Conservation (phyloP, 1,139 yeast genomes). For the Geotrichum carabidarum region DNA sequence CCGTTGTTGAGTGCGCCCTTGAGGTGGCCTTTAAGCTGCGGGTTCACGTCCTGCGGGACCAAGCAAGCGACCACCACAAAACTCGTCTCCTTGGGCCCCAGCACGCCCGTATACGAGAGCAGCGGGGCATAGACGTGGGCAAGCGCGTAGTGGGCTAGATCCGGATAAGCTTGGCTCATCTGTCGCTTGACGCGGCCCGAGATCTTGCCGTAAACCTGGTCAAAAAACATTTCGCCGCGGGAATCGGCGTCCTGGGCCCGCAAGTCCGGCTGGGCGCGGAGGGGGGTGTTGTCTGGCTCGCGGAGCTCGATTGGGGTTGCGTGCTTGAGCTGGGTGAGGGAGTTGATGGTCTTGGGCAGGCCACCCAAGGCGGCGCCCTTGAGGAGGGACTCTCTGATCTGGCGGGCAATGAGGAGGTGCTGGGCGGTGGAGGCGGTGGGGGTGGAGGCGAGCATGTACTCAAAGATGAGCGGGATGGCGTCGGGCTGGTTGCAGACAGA, state of each 20-base stretch:
- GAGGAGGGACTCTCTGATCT: constrained; percentile 67
- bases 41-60: constrained; percentile 92
- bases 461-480: constrained; percentile 70
- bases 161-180: constrained; percentile 73
- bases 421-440: constrained; percentile 15
- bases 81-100: constrained; percentile 67
- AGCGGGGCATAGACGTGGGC: constrained; percentile 75
- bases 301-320: constrained; percentile 55
- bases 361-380: constrained; percentile 78
- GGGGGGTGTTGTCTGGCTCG: constrained; percentile 28
- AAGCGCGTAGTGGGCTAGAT: constrained; percentile 68
- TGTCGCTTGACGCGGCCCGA: constrained; percentile 62
- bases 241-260: constrained; percentile 25
- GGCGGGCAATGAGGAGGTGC: constrained; percentile 41
- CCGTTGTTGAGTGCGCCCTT: constrained; percentile 82
- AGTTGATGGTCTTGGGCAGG: constrained; percentile 77
- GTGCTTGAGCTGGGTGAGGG: constrained; percentile 59
- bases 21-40: constrained; percentile 85
- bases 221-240: constrained; percentile 48
- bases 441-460: constrained; percentile 57
- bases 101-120: constrained; percentile 59
- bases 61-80: constrained; percentile 72
- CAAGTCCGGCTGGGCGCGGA: constrained; percentile 22
- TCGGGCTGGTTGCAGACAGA: constrained; percentile 78
- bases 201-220: constrained; percentile 68